Evolutionary conservation across 139 green algal genomes (phyloP).

Genomic region (Chlamydomonas sp.): DNA sequence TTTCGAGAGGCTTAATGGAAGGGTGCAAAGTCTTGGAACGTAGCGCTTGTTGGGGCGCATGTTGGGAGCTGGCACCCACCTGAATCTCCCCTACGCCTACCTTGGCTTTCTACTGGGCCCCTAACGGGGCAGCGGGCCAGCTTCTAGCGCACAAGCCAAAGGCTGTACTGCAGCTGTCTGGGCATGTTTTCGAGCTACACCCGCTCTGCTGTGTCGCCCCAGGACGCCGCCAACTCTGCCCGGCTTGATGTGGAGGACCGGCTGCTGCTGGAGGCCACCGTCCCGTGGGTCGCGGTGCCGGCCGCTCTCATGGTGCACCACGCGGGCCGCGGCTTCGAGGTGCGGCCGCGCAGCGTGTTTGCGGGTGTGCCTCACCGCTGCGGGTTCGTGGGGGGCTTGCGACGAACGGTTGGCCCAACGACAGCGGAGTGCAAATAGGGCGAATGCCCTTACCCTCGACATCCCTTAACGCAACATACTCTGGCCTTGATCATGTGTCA

Average conservation of each 20-base stretch:
- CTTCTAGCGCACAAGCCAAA: no score
- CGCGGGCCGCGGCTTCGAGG: constrained; percentile 81
- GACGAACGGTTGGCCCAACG: no score
- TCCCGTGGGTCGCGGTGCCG: constrained; percentile 79
- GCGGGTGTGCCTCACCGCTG: background rate
- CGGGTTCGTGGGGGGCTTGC: no score
- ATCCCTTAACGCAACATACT: no score
- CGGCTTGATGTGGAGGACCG: constrained; percentile 73
- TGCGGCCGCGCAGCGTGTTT: constrained; percentile 12
- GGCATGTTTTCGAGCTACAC: background rate
- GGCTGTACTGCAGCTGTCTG: no score
- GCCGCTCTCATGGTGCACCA: constrained; percentile 79
- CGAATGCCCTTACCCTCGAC: no score
- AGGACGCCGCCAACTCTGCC: constrained; percentile 63
- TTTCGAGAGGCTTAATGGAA: no score
- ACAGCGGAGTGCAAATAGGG: no score
- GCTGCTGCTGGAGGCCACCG: constrained; percentile 55
- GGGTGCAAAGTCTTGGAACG: no score
- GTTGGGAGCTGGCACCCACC: background rate
- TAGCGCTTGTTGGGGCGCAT: no score
- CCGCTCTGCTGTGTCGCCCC: background rate
- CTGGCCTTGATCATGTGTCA: no score
- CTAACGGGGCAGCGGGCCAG: no score
- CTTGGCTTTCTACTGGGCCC: background rate
- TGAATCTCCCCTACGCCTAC: background rate